Conservation (phyloP, 2,329 filamentous ascomycete species). For the Apiospora rasikravindrae region DNA sequence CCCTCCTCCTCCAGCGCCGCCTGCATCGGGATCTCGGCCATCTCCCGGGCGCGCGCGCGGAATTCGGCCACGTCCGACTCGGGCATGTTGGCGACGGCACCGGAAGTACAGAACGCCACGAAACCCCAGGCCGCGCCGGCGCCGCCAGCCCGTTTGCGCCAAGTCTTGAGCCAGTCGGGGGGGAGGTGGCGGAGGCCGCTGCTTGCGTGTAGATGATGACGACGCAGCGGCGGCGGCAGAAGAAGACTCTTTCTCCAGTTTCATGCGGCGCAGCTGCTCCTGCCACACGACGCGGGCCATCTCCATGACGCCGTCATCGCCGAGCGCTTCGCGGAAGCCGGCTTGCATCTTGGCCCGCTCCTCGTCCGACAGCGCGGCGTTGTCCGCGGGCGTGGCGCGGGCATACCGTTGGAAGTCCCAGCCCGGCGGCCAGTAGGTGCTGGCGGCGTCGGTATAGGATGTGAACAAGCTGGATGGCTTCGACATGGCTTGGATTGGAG, state of each 20-base stretch:
- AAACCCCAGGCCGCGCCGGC: slow-evolving; percentile 24
- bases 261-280: slow-evolving; percentile 19
- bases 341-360: slow-evolving; percentile 28
- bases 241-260: not conserved
- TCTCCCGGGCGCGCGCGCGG: not conserved
- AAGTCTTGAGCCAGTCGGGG: slow-evolving; percentile 26
- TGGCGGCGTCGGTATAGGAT: slow-evolving; percentile 28
- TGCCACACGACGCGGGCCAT: slow-evolving; percentile 23
- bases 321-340: slow-evolving; percentile 26
- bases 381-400: slow-evolving; percentile 23
- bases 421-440: slow-evolving; percentile 30
- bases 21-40: slow-evolving; percentile 24
- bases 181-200: not conserved
- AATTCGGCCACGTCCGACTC: not conserved
- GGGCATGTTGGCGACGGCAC: not conserved
- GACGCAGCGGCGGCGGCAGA: not conserved
- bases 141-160: slow-evolving; percentile 20
- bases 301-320: slow-evolving; percentile 24
- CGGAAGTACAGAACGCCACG: slow-evolving; percentile 22
- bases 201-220: not conserved
- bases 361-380: slow-evolving; percentile 21
- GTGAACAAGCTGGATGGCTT: not conserved
- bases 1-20: slow-evolving; percentile 20
- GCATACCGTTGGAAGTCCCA: slow-evolving; percentile 28
- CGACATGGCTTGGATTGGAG: not conserved